These are phyloP conservation scores for Boechera retrofracta DNA, from an alignment of 345 rosid genomes.

Conservation along the genomic window DNA sequence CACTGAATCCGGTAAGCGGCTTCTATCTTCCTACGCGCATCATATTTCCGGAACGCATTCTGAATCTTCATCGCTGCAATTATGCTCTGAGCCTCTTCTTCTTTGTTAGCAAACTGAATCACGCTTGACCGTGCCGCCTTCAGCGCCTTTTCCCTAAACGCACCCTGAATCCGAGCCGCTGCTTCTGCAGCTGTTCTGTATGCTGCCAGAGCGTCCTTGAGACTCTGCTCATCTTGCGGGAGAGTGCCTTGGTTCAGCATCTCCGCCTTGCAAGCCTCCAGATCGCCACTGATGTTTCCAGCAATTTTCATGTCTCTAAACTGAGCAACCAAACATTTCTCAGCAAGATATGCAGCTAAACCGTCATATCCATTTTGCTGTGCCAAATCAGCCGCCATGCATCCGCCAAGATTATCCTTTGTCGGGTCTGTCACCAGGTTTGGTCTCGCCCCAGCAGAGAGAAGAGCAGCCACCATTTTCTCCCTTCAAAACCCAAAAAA, in stretches of 20 bases:
- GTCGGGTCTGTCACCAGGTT: conserved; percentile 88
- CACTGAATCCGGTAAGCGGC: conserved; percentile 88
- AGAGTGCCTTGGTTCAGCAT: conserved; percentile 46
- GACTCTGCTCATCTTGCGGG: conserved; percentile 64
- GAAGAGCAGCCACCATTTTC: conserved; percentile 89
- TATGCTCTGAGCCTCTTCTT: conserved; percentile 72
- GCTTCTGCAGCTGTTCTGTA: conserved; percentile 91
- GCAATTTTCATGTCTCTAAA: conserved; percentile 84
- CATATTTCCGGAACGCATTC: conserved; percentile 84
- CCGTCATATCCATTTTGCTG: conserved; percentile 76
- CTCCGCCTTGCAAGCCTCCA: conserved; percentile 55
- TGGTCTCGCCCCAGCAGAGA: conserved; percentile 90
- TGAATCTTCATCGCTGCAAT: conserved; percentile 96
- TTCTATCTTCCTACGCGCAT: conserved; percentile 66
- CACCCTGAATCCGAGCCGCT: conserved; percentile 86
- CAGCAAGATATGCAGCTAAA: conserved; percentile 87
- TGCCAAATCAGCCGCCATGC: conserved; percentile 88
- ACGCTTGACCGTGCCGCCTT: conserved; percentile 56
- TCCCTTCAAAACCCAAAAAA: conserved; percentile 58
- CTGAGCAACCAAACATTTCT: conserved; percentile 80
- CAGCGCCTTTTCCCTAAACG: conserved; percentile 81
- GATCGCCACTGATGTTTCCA: conserved; percentile 77
- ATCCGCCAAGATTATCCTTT: conserved; percentile 70
- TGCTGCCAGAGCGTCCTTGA: conserved; percentile 82
- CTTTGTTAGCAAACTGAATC: conserved; percentile 53